These are phyloP conservation scores for Amanita polypyramis DNA, from an alignment of 768 basidiomycete genomes.

Conservation along the genomic window DNA sequence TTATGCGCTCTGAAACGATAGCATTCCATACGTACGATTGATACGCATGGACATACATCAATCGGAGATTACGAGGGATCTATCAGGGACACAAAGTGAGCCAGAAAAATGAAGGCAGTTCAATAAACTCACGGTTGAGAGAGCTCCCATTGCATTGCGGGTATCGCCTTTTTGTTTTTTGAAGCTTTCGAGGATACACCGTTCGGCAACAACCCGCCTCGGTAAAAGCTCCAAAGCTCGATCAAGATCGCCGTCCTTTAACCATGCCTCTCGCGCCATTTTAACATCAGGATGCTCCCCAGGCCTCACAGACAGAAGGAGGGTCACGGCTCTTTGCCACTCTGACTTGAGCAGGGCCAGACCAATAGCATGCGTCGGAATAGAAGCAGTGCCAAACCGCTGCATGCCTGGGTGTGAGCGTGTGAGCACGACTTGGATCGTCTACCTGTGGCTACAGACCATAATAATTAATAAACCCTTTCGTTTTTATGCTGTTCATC, in stretches of 20 bases:
- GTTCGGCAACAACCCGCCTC: conserved; percentile 85
- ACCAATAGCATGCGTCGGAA: conserved; percentile 93
- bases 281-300: conserved; percentile 93
- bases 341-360: conserved; percentile 81
- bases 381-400: conserved; percentile 92
- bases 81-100: conserved; percentile 19
- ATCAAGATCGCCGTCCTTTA: conserved; percentile 71
- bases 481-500: conserved; percentile 65
- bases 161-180: conserved; percentile 71
- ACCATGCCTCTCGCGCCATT: conserved; percentile 77
- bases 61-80: conserved; percentile 91
- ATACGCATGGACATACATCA: conserved; percentile 98
- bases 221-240: conserved; percentile 83
- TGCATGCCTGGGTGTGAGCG: conserved; percentile 69
- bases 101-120: not conserved
- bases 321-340: conserved; percentile 79
- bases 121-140: conserved; percentile 55
- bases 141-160: conserved; percentile 77
- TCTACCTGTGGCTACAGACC: conserved; percentile 31
- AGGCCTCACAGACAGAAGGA: conserved; percentile 73
- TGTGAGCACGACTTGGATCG: conserved; percentile 8
- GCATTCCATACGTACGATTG: conserved; percentile 99
- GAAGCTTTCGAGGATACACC: conserved; percentile 85
- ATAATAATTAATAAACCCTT: conserved; percentile 97
- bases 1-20: conserved; percentile 89